Conservation (phyloP, 768 basidiomycete species). For the Gymnopilus dilepis region DNA sequence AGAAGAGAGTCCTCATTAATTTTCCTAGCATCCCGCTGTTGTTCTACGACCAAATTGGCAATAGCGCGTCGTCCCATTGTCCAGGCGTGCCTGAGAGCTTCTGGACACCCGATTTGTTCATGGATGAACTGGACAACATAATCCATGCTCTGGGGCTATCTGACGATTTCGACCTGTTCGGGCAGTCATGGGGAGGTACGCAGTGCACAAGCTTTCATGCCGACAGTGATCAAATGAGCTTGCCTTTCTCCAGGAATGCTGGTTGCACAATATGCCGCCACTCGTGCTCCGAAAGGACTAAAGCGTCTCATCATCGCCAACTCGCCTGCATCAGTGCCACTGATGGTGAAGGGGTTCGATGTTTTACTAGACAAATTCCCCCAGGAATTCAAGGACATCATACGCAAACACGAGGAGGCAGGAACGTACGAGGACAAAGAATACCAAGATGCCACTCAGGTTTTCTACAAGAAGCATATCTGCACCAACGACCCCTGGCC, state of each 20-base stretch:
- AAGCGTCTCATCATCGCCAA: slow-evolving; percentile 37
- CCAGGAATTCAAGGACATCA: slow-evolving; percentile 25
- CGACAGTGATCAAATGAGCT: no score
- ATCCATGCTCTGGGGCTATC: slow-evolving; percentile 47
- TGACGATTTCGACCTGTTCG: slow-evolving; percentile 51
- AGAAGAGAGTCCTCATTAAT: slow-evolving; percentile 32
- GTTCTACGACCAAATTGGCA: slow-evolving; percentile 62
- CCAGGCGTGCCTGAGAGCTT: slow-evolving; percentile 56
- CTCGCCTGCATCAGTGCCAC: slow-evolving; percentile 32
- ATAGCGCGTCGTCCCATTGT: slow-evolving; percentile 57
- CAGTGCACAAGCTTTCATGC: no score
- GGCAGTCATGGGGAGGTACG: slow-evolving; percentile 51
- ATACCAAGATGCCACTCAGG: slow-evolving; percentile 35
- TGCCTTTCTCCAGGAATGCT: slow-evolving; percentile 47
- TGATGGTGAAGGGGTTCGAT: slow-evolving; percentile 31
- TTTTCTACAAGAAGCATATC: slow-evolving; percentile 38
- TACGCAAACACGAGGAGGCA: slow-evolving; percentile 35
- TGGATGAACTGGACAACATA: slow-evolving; percentile 56
- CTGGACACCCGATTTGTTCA: slow-evolving; percentile 56
- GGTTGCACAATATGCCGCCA: slow-evolving; percentile 35
- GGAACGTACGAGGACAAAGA: slow-evolving; percentile 28
- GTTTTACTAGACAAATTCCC: slow-evolving; percentile 32
- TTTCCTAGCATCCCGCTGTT: slow-evolving; percentile 51
- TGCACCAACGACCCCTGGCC: slow-evolving; percentile 41
- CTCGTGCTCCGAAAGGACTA: slow-evolving; percentile 26